Percentiles rank a stretch among this genome's conserved stretches.
These are phyloP conservation scores for Epichloe brachyelytri DNA, from an alignment of 2,329 filamentous ascomycete species.

Conservation along the genomic window DNA sequence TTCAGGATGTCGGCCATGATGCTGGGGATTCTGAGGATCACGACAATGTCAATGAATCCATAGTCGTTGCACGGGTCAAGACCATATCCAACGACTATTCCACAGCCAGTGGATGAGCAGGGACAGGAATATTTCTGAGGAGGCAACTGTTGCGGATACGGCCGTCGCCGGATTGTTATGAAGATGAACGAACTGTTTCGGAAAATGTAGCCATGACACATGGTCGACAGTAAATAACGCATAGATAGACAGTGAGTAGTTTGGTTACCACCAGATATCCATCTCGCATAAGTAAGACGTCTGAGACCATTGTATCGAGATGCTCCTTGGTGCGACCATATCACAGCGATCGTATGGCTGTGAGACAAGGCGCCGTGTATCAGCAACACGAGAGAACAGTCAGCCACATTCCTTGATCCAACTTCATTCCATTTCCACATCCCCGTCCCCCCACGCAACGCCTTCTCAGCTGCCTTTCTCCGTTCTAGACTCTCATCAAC, in stretches of 20 bases:
- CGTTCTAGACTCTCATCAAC: constrained; percentile 52
- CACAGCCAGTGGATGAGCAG: not conserved
- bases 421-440: constrained; percentile 27
- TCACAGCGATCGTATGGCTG: not conserved
- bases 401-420: not conserved
- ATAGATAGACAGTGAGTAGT: not conserved
- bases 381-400: not conserved
- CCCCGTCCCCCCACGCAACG: constrained; percentile 21
- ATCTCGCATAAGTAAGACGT: not conserved
- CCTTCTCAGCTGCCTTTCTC: constrained; percentile 29
- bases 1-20: not conserved
- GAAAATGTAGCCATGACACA: not conserved
- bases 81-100: constrained; percentile 6
- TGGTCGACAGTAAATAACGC: not conserved
- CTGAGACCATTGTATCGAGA: not conserved
- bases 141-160: no score
- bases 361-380: not conserved
- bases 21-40: not conserved
- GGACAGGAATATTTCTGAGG: no score
- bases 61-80: constrained; percentile 2
- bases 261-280: not conserved
- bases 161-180: not conserved
- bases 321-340: not conserved
- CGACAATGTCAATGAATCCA: not conserved
- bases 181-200: not conserved